Evolutionary conservation across 1,284 basidiomycete genomes (phyloP).

Genomic region (Trametes polyzona): DNA sequence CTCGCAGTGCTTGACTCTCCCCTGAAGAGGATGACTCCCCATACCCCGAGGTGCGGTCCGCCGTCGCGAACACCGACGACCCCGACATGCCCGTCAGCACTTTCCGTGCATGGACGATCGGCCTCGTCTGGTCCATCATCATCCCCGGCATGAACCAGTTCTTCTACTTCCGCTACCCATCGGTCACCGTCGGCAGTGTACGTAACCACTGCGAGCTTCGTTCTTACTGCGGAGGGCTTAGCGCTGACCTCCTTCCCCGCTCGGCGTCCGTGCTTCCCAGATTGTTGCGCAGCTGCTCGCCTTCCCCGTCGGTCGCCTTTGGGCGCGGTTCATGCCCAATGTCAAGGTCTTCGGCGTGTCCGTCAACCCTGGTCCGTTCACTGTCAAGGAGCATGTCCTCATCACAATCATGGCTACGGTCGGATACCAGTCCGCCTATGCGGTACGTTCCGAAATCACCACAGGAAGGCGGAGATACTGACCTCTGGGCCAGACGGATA

Average conservation of each 20-base stretch:
- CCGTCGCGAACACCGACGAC: conserved; percentile 77
- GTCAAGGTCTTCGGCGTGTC: conserved; percentile 60
- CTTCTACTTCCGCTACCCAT: conserved; percentile 71
- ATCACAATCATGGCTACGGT: conserved; percentile 72
- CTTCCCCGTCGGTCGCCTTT: conserved; percentile 62
- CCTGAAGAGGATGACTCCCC: conserved; percentile 60
- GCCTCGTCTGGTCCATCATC: conserved; percentile 59
- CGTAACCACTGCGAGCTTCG: too few relatives aligned
- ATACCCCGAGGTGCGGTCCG: conserved; percentile 81
- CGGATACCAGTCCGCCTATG: conserved; percentile 44
- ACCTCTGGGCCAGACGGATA: conserved; percentile 59
- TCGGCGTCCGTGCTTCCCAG: conserved; percentile 29
- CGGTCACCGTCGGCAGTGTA: conserved; percentile 51
- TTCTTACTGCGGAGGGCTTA: conserved; percentile 3
- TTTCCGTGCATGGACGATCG: conserved; percentile 68
- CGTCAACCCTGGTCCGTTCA: conserved; percentile 66
- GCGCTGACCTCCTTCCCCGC: background rate
- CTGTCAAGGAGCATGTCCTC: conserved; percentile 54
- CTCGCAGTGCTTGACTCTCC: background rate
- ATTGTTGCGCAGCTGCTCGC: conserved; percentile 65
- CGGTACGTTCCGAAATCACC: conserved; percentile 23
- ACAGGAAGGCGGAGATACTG: conserved; percentile 5
- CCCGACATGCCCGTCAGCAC: conserved; percentile 61
- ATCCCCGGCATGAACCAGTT: conserved; percentile 70
- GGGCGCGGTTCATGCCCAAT: conserved; percentile 57